Evolutionary conservation across 192 early-diverging fungal species (phyloP), one percentile per base, ranked within the genome.

Genomic region (Backusella tarrabulga): DNA sequence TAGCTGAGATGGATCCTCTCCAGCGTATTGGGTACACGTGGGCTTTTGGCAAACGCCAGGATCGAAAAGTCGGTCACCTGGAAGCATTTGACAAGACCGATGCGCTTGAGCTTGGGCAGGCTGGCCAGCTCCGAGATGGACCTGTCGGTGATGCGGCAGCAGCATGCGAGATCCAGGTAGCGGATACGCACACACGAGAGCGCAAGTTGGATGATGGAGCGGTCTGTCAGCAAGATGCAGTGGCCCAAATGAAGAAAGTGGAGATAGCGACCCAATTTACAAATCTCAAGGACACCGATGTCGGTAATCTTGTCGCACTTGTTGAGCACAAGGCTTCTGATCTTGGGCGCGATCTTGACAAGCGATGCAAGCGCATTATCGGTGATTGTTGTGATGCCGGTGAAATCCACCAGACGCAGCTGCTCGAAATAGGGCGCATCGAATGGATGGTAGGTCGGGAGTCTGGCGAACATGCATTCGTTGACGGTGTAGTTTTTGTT

Each of bases 211-310:
- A 79, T 79, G 17, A 90, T 86, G 11, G 86, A 82, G 68, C 74
- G 76, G 71, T 90, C 86, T 3, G 89, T 90, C 19, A 90, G 60
- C n/a, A 75, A 72, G 9, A 78, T 78, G 32, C 89, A 90, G 67
- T 90, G 89, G 2, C 89, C 89, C 6, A 90, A 71, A 66, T 88
- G 87, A n/a, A 90, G 78, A 36, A 88, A 88, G 42, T 90, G 89
- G 26, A 90, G 70, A 66, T 88, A 85, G 29, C 86, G 84, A 15
- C 87, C 87, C 44, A 90, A 54, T 11, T 81, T 21, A 35, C 85
- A 86, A 56, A 90, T 87, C 15, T 78, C 44, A 44, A 79, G 71
- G 15, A 88, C 86, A 34, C 83, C 83, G 23, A 78, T 76, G 42
- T 90, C 89, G 15, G 89, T 87, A 32, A 90, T 86, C 46, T 80